Conservation (phyloP, 352 stramenopile species). For the Pythium volutum region DNA sequence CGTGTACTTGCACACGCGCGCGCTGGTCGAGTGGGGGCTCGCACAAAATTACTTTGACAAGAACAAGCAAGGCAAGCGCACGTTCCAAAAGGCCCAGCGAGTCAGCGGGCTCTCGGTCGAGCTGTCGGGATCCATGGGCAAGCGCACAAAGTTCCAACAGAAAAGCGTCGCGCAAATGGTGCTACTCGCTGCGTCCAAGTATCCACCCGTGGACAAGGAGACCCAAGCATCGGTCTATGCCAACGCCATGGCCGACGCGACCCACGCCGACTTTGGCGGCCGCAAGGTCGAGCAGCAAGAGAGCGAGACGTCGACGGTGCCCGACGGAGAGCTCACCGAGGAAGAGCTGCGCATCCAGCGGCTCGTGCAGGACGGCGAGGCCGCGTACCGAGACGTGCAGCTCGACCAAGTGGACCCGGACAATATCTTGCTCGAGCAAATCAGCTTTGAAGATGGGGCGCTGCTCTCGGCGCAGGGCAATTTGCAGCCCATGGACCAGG, state of each 20-base stretch:
- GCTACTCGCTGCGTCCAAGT: constrained; percentile 66
- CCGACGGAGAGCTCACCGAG: constrained; percentile 29
- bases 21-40: constrained; percentile 93
- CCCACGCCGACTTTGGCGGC: constrained; percentile 67
- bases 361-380: constrained; percentile 64
- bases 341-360: constrained; percentile 55
- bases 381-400: constrained; percentile 73
- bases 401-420: constrained; percentile 88
- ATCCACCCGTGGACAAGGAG: constrained; percentile 34
- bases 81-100: constrained; percentile 85
- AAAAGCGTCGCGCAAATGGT: constrained; percentile 90
- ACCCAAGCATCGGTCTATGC: constrained; percentile 43
- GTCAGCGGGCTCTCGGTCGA: constrained; percentile 81
- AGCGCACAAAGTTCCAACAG: constrained; percentile 95
- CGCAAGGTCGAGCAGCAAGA: constrained; percentile 27
- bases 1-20: constrained; percentile 57
- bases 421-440: constrained; percentile 90
- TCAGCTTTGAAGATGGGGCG: constrained; percentile 81
- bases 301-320: constrained; percentile 29
- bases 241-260: constrained; percentile 48
- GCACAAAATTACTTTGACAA: constrained; percentile 92
- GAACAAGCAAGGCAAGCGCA: constrained; percentile 86
- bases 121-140: constrained; percentile 91
- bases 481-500: constrained; percentile 76
- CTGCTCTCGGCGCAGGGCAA: constrained; percentile 65